Conservation (phyloP, 2,329 filamentous ascomycete genomes). For the Colletotrichum coccodes region DNA sequence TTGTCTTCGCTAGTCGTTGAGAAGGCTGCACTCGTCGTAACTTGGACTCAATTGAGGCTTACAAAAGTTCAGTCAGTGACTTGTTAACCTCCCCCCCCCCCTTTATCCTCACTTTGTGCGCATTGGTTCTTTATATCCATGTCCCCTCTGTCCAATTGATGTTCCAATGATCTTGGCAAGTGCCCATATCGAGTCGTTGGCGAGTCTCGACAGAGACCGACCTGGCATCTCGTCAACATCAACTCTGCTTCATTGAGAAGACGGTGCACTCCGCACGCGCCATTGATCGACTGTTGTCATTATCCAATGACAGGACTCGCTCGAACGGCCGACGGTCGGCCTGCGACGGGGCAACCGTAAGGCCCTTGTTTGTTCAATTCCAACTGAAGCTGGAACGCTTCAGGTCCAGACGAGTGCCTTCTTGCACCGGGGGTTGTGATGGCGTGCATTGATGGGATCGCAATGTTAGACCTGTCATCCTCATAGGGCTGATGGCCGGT, state of each 20-base stretch:
- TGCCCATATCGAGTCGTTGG: neutral
- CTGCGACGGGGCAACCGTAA: constrained; percentile 26
- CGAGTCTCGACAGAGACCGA: neutral
- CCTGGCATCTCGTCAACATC: neutral
- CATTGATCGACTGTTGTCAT: constrained; percentile 8
- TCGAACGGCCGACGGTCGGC: constrained; percentile 11
- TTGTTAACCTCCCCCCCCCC: neutral
- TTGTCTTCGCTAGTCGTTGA: neutral
- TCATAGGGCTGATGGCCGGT: constrained; percentile 24
- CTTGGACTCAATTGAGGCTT: neutral
- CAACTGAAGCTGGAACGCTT: constrained; percentile 31
- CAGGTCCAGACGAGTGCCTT: neutral
- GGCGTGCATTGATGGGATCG: constrained; percentile 25
- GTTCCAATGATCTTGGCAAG: neutral
- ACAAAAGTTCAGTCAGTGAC: neutral
- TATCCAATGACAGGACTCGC: constrained; percentile 24
- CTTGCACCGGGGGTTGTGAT: constrained; percentile 5
- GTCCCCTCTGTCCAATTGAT: neutral
- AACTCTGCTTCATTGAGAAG: neutral
- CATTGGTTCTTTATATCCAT: neutral
- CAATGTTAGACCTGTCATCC: neutral
- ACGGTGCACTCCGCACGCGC: neutral
- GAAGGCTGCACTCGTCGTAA: neutral
- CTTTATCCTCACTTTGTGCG: neutral
- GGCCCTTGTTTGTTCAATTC: neutral